Base-by-base conservation (phyloP, 1,284 basidiomycete species). In the Sporisorium scitamineum region DNA sequence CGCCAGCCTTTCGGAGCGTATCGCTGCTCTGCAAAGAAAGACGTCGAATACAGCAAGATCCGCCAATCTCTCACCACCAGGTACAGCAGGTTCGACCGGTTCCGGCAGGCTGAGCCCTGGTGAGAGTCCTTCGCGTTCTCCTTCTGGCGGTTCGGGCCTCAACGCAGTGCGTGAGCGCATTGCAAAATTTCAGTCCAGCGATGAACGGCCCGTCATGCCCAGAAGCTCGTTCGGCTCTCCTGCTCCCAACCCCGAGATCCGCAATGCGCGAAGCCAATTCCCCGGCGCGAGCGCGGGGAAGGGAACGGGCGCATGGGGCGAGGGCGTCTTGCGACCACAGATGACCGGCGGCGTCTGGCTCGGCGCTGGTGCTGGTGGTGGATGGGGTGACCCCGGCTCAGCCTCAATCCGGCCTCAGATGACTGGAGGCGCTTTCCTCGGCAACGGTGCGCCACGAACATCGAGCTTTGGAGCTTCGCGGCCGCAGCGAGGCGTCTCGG, bases 311-410 rank as follows among this genome's bases (percentile, higher is more conserved):
- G 70, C 70, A 16, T 80, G 80, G 76, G 78, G 79, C 5, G 79
- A 81, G 48, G 72, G 75, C 18, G 79, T 79, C 16, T 59, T 82
- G 14, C 61, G 80, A 29, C 81, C 81, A 24, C 81, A 82, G 62
- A 69, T 80, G 69, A 82, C 81, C 8, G 81, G 81, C 14, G 81
- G 80, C 24, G 71, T 74, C 26, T 80, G 80, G 80, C 68, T 79
- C 24, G 81, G 77, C n/a, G 64, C 55, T 13, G 74, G 69, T 24
- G 63, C 65, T 37, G 67, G 68, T 14, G 73, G 73, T 22, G 65
- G 70, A 24, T 79, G 78, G 78, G 67, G 68, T 14, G 76, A 78
- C 26, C 70, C 74, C 13, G 39, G 54, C 8, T 60, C 74, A 8
- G 50, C 62, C 2, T 58, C 69, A 8, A 54, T 80, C 0, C 67